Base-by-base conservation (phyloP, 345 rosid genomes). In the Salix caprea region DNA sequence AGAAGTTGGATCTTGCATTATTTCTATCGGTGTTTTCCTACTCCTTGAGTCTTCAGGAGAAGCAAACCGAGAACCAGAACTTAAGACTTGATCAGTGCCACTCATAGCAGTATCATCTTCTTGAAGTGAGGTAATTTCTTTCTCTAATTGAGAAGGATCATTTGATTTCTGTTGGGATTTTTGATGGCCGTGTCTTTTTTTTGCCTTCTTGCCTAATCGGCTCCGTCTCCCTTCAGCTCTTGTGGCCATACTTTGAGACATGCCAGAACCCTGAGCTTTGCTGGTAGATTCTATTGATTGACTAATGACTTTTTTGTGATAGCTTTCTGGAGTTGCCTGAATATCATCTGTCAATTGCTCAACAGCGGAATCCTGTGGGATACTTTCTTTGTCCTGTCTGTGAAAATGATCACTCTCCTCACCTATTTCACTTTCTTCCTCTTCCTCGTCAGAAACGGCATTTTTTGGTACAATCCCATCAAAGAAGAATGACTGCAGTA, bases 121-220 rank as follows among this genome's bases (percentile, higher is more conserved):
- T 81, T 89, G 85, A 67, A 88, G 88, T 21, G 97, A 92, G 64
- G 87, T 84, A 69, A 94, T 87, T 84, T 89, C 96, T 82, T 88
- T 91, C 71, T 89, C 93, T 68, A 89, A 65, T 26, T 79, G 83
- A 75, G 90, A 88, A 67, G 85, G 87, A 75, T 88, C 92, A 48
- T 88, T 95, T 3, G 90, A 66, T 77, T 88, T 91, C 72, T 88
- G 95, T 71, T 54, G 73, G 68, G 87, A 76, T 78, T 85, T 94
- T 79, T 88, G 97, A 81, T 84, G 94, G 78, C 89, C 90, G 68
- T 91, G 97, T 80, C 97, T 94, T 88, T 91, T 96, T 82, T 94
- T 96, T 58, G 97, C 94, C 85, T 96, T 96, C 88, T 92, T 94
- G 74, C 97, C 99, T 1, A 94, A 91, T 80, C 96, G 90, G 83